Conservation (phyloP, 306 rosid species). For the Carpinus fangiana region DNA sequence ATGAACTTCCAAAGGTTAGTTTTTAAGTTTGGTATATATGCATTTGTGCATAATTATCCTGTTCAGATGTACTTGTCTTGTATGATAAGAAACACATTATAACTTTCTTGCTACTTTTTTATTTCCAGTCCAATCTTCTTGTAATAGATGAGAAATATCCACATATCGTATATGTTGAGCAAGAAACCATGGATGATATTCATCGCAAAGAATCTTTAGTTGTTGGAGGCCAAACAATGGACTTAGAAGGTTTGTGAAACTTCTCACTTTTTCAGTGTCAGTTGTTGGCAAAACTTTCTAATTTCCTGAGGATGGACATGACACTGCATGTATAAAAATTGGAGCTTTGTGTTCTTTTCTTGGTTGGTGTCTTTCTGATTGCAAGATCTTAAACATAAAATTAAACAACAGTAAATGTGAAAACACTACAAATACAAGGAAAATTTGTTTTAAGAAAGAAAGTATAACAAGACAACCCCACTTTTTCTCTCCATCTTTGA, state of each 20-base stretch:
- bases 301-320: not conserved
- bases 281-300: not conserved
- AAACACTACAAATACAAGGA: not conserved
- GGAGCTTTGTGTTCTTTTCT: not conserved
- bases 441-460: not conserved
- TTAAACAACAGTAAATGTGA: not conserved
- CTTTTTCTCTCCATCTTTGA: not conserved
- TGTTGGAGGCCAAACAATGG: conserved; percentile 41
- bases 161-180: conserved; percentile 66
- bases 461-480: not conserved
- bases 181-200: conserved; percentile 35
- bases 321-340: not conserved
- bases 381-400: not conserved
- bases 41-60: conserved; percentile 18
- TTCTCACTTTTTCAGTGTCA: not conserved
- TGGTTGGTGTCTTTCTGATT: not conserved
- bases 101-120: conserved; percentile 7
- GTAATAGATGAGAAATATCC: conserved; percentile 68
- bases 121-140: conserved; percentile 67
- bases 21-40: conserved; percentile 21
- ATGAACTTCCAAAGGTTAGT: conserved; percentile 89
- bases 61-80: conserved; percentile 16
- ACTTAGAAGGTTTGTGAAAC: conserved; percentile 65
- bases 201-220: conserved; percentile 30
- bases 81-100: not conserved